Conservation (phyloP, 2,329 filamentous ascomycete species). For the Blumeriella jaapii region DNA sequence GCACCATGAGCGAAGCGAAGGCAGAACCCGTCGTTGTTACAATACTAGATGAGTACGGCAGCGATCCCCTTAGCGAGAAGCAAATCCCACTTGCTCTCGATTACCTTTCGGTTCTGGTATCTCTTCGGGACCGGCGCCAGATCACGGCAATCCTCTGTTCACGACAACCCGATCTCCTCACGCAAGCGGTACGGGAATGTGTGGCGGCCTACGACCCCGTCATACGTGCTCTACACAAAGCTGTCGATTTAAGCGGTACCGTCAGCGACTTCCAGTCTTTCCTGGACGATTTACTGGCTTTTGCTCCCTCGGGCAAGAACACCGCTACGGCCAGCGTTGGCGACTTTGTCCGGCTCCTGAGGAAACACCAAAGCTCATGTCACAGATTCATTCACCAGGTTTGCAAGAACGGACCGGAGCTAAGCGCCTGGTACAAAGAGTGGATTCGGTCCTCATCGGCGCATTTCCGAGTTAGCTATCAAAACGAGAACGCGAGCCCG, state of each 20-base stretch:
- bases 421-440: constrained; percentile 10
- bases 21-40: constrained; percentile 50
- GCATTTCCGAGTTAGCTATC: constrained; percentile 7
- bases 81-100: constrained; percentile 56
- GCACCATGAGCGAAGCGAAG: constrained; percentile 25
- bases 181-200: constrained; percentile 50
- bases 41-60: constrained; percentile 38
- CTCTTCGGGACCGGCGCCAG: constrained; percentile 61
- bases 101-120: constrained; percentile 60
- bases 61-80: constrained; percentile 40
- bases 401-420: constrained; percentile 49
- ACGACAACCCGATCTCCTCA: constrained; percentile 61
- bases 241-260: constrained; percentile 59
- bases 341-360: constrained; percentile 58
- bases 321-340: constrained; percentile 24
- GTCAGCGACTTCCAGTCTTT: constrained; percentile 57
- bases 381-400: constrained; percentile 65
- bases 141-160: constrained; percentile 57
- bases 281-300: constrained; percentile 54
- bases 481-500: not conserved
- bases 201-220: constrained; percentile 63
- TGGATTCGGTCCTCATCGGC: constrained; percentile 11
- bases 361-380: constrained; percentile 48
- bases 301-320: constrained; percentile 25
- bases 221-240: constrained; percentile 59